A percentile compares a stretch with the other conserved stretches of the same genome.
These are phyloP conservation scores for Fragaria ananassa DNA, from an alignment of 306 rosid genomes.

Conservation along the genomic window DNA sequence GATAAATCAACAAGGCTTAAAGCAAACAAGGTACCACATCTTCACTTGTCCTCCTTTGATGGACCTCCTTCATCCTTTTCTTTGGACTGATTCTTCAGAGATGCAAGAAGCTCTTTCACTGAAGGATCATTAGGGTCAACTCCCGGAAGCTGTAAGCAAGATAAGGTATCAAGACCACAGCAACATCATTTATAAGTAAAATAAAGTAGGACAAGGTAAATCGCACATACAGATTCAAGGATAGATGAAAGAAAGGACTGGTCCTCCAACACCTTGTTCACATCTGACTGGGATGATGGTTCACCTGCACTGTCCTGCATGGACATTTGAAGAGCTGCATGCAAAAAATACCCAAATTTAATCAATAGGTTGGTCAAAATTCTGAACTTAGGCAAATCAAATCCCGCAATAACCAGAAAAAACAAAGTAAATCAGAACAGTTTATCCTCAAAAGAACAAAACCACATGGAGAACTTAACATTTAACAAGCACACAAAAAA, in stretches of 20 bases:
- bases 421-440: background rate
- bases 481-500: background rate
- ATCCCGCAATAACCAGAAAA: background rate
- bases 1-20: background rate
- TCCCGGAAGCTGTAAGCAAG: conserved; percentile 37
- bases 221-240: conserved; percentile 34
- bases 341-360: background rate
- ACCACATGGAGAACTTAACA: background rate
- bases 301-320: conserved; percentile 30
- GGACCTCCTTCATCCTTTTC: conserved; percentile 35
- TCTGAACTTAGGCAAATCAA: background rate
- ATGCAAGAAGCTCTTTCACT: conserved; percentile 36
- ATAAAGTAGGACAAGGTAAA: background rate
- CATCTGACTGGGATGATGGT: conserved; percentile 21
- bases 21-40: background rate
- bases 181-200: background rate
- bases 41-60: conserved; percentile 31
- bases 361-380: background rate
- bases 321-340: conserved; percentile 45
- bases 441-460: background rate
- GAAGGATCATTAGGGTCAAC: conserved; percentile 48
- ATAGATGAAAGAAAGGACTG: conserved; percentile 36
- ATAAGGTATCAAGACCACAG: conserved; percentile 6
- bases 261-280: conserved; percentile 37
- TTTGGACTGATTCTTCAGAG: conserved; percentile 30